A percentile compares a stretch with the other conserved stretches of the same genome.
Conservation (phyloP, 2,329 filamentous ascomycete genomes). For the Microdochium nivale region DNA sequence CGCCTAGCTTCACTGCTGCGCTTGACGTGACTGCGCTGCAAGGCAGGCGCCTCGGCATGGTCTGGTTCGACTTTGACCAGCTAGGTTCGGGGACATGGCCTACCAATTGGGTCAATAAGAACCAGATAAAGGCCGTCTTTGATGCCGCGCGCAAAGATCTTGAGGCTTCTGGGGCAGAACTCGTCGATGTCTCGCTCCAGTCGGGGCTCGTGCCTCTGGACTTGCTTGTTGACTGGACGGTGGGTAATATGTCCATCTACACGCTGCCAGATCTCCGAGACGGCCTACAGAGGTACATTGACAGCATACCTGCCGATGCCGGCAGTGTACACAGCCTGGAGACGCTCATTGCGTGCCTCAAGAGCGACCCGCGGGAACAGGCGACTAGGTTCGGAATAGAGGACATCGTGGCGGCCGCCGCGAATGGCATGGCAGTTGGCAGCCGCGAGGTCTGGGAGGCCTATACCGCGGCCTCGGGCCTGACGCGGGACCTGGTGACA, state of each 20-base stretch:
- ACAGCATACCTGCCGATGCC: neutral
- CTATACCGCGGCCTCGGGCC: conserved; percentile 2
- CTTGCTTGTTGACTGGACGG: neutral
- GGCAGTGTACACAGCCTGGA: neutral
- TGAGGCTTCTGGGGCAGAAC: conserved; percentile 5
- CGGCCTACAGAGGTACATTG: conserved; percentile 5
- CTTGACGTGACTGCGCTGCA: conserved; percentile 40
- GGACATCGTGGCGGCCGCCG: conserved; percentile 9
- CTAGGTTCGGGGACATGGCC: neutral
- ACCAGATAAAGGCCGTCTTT: conserved; percentile 5
- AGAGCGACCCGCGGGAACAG: conserved; percentile 1
- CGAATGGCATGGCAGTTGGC: neutral
- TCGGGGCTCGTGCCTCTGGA: neutral
- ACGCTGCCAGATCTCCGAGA: conserved; percentile 5
- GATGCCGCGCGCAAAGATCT: conserved; percentile 7
- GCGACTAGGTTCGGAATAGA: conserved; percentile 21
- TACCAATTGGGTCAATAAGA: conserved; percentile 1
- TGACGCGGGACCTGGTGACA: neutral
- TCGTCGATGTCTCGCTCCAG: conserved; percentile 4
- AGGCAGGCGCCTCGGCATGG: conserved; percentile 49
- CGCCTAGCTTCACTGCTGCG: conserved; percentile 46
- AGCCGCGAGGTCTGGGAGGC: conserved; percentile 1
- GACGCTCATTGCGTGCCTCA: conserved; percentile 5
- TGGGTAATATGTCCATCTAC: conserved; percentile 1
- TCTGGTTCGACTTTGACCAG: conserved; percentile 2